Conservation (phyloP, 2,329 filamentous ascomycete genomes). For the Pseudogymnoascus sp. region DNA sequence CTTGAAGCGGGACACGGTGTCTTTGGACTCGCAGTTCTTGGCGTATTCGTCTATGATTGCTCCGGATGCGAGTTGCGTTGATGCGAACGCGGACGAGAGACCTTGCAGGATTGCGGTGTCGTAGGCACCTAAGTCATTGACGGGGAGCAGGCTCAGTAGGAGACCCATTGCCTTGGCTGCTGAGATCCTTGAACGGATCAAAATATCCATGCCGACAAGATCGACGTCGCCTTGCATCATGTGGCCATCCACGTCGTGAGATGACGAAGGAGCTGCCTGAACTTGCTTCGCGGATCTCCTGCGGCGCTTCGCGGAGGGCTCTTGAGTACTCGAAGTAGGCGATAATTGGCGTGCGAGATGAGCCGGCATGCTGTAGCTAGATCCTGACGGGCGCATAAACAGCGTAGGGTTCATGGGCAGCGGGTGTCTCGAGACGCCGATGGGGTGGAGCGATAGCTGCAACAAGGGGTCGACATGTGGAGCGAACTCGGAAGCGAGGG, state of each 20-base stretch:
- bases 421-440: slow-evolving; percentile 83
- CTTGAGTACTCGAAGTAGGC: slow-evolving; percentile 42
- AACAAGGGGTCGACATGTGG: slow-evolving; percentile 73
- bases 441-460: slow-evolving; percentile 76
- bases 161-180: slow-evolving; percentile 80
- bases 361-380: slow-evolving; percentile 57
- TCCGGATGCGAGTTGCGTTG: slow-evolving; percentile 74
- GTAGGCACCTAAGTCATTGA: slow-evolving; percentile 51
- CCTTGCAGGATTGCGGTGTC: slow-evolving; percentile 56
- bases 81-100: slow-evolving; percentile 66
- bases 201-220: slow-evolving; percentile 77
- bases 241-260: slow-evolving; percentile 92
- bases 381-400: slow-evolving; percentile 89
- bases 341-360: slow-evolving; percentile 33
- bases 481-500: slow-evolving; percentile 64
- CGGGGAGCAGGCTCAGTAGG: slow-evolving; percentile 69
- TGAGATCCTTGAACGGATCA: slow-evolving; percentile 82
- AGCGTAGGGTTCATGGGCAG: slow-evolving; percentile 84
- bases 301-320: slow-evolving; percentile 64
- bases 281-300: slow-evolving; percentile 80
- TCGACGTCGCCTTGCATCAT: slow-evolving; percentile 98
- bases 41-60: slow-evolving; percentile 87
- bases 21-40: slow-evolving; percentile 43
- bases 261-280: slow-evolving; percentile 54
- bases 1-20: slow-evolving; percentile 51